phyloP scores from a whole-genome alignment of 805 yeast species.

The Spathaspora girioi region DNA sequence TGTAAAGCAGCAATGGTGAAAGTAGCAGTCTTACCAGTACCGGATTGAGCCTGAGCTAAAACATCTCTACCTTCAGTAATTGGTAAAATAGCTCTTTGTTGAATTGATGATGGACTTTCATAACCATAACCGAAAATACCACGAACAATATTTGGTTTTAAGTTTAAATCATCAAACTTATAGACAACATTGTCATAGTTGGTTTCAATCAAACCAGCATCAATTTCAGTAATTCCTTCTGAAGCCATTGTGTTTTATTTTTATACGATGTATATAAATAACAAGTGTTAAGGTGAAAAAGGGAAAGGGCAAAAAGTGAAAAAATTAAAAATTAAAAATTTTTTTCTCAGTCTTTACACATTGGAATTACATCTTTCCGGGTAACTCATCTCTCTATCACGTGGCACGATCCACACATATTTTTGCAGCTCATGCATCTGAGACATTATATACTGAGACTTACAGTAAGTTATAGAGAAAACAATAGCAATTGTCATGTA shows the following conservation, averaged over 20 bases:
- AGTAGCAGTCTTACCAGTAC: constrained; percentile 90
- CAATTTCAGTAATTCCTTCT: constrained; percentile 77
- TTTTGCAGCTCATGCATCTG: neutral
- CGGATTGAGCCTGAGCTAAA: constrained; percentile 84
- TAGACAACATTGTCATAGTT: constrained; percentile 88
- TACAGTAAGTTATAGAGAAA: no score
- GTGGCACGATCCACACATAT: neutral
- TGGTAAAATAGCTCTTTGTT: constrained; percentile 75
- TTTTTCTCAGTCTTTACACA: neutral
- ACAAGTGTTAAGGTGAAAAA: neutral
- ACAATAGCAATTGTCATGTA: no score
- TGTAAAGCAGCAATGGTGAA: constrained; percentile 72
- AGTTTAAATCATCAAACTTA: constrained; percentile 70
- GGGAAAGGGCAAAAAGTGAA: neutral
- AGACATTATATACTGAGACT: neutral
- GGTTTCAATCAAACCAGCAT: constrained; percentile 80
- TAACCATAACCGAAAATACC: constrained; percentile 81
- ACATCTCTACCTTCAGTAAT: constrained; percentile 71
- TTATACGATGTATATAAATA: neutral
- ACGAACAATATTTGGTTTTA: constrained; percentile 70
- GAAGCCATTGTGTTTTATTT: constrained; percentile 24
- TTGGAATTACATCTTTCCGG: neutral
- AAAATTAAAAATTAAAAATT: neutral
- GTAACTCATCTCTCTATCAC: neutral
- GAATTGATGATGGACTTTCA: constrained; percentile 80